Evolutionary conservation across 768 basidiomycete species (phyloP).

Genomic region (Calocybe indica): DNA sequence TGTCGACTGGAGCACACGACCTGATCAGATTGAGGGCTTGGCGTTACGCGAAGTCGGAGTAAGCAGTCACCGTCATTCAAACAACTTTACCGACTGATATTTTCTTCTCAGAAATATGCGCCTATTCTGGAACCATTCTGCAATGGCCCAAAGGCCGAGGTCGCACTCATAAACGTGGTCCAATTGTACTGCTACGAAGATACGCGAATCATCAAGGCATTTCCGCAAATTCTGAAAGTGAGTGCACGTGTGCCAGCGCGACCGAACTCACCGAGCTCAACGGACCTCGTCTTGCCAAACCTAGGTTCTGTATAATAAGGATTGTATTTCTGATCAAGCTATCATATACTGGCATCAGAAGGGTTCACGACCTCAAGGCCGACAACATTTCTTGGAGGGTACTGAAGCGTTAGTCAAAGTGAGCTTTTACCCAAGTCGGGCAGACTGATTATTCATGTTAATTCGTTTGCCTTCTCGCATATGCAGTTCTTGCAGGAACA

Average conservation of each 20-base stretch:
- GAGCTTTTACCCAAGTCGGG: slow-evolving; percentile 5
- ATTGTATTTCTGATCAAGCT: slow-evolving; percentile 92
- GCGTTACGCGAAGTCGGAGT: slow-evolving; percentile 88
- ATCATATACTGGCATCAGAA: slow-evolving; percentile 99
- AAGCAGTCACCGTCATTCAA: slow-evolving; percentile 19
- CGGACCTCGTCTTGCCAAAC: neutral
- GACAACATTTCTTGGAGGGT: slow-evolving; percentile 90
- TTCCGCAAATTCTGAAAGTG: slow-evolving; percentile 92
- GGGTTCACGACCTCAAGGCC: slow-evolving; percentile 92
- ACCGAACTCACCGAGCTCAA: slow-evolving; percentile 1
- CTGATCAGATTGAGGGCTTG: slow-evolving; percentile 88
- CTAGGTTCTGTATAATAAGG: slow-evolving; percentile 91
- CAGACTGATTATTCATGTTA: neutral
- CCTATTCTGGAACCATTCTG: slow-evolving; percentile 90
- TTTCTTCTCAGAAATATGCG: slow-evolving; percentile 58
- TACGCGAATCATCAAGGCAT: slow-evolving; percentile 89
- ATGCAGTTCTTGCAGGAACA: slow-evolving; percentile 84
- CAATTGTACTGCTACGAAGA: slow-evolving; percentile 97
- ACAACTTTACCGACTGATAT: neutral
- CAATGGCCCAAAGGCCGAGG: slow-evolving; percentile 81
- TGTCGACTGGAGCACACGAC: slow-evolving; percentile 83
- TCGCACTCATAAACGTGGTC: slow-evolving; percentile 90
- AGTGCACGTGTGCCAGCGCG: slow-evolving; percentile 3
- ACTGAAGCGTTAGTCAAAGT: slow-evolving; percentile 90
- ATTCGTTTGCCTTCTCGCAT: neutral